Conservation (phyloP, 2,329 filamentous ascomycete species). For the Rutstroemia sp. region DNA sequence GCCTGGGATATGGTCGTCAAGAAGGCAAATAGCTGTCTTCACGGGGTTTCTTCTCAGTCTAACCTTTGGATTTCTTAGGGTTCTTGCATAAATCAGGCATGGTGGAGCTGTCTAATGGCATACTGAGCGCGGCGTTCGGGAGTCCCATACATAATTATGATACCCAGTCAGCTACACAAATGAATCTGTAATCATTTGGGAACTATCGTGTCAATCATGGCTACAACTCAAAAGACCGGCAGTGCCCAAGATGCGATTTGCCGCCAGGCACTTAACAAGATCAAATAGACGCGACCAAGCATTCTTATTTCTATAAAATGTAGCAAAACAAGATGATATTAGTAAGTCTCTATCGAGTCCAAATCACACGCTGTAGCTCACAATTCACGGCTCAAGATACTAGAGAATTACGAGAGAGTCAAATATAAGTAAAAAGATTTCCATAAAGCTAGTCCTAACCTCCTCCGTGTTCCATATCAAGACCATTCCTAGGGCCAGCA, state of each 20-base stretch:
- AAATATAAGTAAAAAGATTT: too few relatives aligned
- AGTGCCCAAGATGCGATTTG: neutral
- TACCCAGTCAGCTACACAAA: neutral
- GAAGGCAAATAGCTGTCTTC: conserved; percentile 80
- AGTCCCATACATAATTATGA: conserved; percentile 2
- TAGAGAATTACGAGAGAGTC: too few relatives aligned
- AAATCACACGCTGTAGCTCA: too few relatives aligned
- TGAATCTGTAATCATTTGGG: neutral
- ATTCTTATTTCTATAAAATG: too few relatives aligned
- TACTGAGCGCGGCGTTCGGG: neutral
- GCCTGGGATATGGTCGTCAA: conserved; percentile 77
- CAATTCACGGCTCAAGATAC: too few relatives aligned
- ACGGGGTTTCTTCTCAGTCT: conserved; percentile 78
- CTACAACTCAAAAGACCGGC: neutral
- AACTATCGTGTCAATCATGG: neutral
- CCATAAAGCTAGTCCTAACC: too few relatives aligned
- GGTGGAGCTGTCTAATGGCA: neutral
- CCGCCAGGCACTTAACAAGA: too few relatives aligned
- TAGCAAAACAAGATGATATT: too few relatives aligned
- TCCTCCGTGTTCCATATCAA: too few relatives aligned
- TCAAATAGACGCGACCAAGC: too few relatives aligned
- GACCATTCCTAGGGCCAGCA: too few relatives aligned
- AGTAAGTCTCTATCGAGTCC: too few relatives aligned
- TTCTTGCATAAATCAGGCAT: conserved; percentile 21
- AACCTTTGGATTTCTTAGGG: conserved; percentile 60